Evolutionary conservation across 1,139 yeast species (phyloP).

Genomic region (Suhomyces choctaworum): DNA sequence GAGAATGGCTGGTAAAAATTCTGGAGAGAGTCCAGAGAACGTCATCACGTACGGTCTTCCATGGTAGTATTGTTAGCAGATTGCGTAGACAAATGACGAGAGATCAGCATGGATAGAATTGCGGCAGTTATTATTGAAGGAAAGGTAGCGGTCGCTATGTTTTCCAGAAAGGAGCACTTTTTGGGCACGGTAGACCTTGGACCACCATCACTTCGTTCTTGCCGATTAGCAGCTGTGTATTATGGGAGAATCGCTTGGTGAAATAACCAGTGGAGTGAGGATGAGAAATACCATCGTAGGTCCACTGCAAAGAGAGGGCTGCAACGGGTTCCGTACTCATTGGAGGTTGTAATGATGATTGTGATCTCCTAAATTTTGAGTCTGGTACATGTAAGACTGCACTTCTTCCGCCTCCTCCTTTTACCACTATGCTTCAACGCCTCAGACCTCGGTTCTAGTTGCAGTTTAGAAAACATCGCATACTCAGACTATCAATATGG

Average conservation of each 20-base stretch:
- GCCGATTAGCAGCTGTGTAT: constrained; percentile 32
- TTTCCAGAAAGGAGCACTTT: constrained; percentile 47
- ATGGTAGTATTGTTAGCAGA: constrained; percentile 54
- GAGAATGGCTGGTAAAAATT: no score
- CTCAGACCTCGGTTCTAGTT: no score
- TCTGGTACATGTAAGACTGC: no score
- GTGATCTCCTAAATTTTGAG: no score
- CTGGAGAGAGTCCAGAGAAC: no score
- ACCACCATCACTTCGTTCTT: constrained; percentile 42
- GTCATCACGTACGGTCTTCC: constrained; percentile 60
- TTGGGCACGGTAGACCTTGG: constrained; percentile 48
- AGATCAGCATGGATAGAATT: constrained; percentile 14
- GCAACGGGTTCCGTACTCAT: constrained; percentile 11
- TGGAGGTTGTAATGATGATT: not conserved
- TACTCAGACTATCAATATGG: no score
- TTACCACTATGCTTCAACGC: no score
- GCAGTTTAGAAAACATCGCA: no score
- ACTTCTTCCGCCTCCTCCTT: no score
- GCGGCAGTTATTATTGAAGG: constrained; percentile 27
- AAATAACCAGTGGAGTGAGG: constrained; percentile 19
- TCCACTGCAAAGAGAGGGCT: constrained; percentile 21
- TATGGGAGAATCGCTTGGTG: constrained; percentile 27
- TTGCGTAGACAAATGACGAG: constrained; percentile 54
- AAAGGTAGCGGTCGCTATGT: constrained; percentile 51
- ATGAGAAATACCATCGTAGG: constrained; percentile 18